phyloP scores from a whole-genome alignment of 129 eudicot genomes.

The Chrysanthemum lavandulifolium region DNA sequence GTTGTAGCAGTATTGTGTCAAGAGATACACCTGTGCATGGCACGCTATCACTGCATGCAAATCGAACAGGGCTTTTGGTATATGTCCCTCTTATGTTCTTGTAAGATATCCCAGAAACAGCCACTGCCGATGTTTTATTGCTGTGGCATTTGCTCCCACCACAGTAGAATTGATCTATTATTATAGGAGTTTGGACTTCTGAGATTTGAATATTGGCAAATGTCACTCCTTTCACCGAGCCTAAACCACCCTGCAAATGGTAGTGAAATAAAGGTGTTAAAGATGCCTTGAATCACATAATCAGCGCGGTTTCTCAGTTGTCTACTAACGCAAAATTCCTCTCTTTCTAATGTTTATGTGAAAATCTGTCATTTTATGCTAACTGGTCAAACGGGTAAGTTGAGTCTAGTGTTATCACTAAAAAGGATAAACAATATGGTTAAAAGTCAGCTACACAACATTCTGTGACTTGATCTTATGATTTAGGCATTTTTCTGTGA shows the following conservation, averaged over 20 bases:
- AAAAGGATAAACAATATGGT: too few relatives aligned
- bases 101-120: slow-evolving; percentile 48
- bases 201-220: slow-evolving; percentile 66
- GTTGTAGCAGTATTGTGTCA: slow-evolving; percentile 45
- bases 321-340: too few relatives aligned
- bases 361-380: too few relatives aligned
- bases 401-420: too few relatives aligned
- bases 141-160: slow-evolving; percentile 40
- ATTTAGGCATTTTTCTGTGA: too few relatives aligned
- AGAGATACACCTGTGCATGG: slow-evolving; percentile 65
- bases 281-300: too few relatives aligned
- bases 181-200: slow-evolving; percentile 57
- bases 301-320: too few relatives aligned
- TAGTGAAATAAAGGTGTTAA: neutral
- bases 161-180: slow-evolving; percentile 76
- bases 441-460: too few relatives aligned
- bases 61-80: slow-evolving; percentile 46
- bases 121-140: slow-evolving; percentile 64
- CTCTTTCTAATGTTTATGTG: too few relatives aligned
- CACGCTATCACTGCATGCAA: slow-evolving; percentile 60
- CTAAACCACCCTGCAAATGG: slow-evolving; percentile 66
- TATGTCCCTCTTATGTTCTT: slow-evolving; percentile 72
- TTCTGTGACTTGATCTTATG: neutral
- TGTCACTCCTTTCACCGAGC: slow-evolving; percentile 68
- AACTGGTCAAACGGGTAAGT: too few relatives aligned